Percentiles rank a stretch among this genome's conserved stretches.
Conservation (phyloP, 352 stramenopile genomes). For the Globisporangium middletonii region DNA sequence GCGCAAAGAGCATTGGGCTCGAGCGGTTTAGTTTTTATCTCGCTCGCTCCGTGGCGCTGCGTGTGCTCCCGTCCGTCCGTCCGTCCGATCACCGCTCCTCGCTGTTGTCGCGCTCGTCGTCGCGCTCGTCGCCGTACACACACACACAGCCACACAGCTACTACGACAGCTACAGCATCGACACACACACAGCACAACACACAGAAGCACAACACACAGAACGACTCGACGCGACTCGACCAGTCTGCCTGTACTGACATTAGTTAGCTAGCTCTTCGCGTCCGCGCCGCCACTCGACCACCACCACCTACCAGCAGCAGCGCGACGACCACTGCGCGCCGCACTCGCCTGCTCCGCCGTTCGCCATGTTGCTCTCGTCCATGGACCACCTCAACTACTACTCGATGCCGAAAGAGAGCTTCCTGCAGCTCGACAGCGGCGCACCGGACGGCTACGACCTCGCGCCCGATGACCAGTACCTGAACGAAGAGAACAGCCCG, state of each 20-base stretch:
- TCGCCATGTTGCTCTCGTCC: conserved; percentile 66
- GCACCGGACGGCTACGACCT: conserved; percentile 33
- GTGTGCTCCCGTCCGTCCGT: background rate
- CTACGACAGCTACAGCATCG: too few species aligned
- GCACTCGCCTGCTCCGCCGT: background rate
- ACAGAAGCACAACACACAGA: too few species aligned
- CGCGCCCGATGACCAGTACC: conserved; percentile 47
- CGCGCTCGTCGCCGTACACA: background rate
- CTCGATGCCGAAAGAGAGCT: conserved; percentile 68
- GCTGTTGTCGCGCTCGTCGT: background rate
- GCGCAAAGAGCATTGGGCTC: background rate
- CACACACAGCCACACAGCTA: background rate
- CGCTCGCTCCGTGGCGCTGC: conserved; percentile 8
- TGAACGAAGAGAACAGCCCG: conserved; percentile 78
- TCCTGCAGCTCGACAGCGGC: conserved; percentile 59
- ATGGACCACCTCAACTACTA: conserved; percentile 85
- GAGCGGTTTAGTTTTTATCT: conserved; percentile 20
- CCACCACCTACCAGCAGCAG: background rate
- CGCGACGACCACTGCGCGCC: background rate
- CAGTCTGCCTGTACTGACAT: background rate
- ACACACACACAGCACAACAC: background rate
- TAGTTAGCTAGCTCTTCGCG: background rate
- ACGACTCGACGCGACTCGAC: too few species aligned
- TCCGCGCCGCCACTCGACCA: too few species aligned
- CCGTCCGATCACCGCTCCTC: background rate